These are phyloP conservation scores for Nemania diffusa DNA, from an alignment of 2,329 filamentous ascomycete species.

Conservation along the genomic window DNA sequence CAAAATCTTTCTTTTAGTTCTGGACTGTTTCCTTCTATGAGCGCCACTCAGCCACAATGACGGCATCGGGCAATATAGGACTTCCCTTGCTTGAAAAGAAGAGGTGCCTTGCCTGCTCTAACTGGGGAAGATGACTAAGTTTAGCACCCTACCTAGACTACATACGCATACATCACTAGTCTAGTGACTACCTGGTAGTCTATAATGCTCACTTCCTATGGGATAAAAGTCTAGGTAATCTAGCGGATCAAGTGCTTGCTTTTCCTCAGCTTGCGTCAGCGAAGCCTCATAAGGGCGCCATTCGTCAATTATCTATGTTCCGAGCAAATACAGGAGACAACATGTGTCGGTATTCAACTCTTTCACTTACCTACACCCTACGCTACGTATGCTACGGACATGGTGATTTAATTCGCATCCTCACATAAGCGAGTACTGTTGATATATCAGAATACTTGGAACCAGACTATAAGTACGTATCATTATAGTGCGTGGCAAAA, in stretches of 20 bases:
- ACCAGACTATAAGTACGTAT: no score
- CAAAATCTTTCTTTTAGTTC: neutral
- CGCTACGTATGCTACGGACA: neutral
- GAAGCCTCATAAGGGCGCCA: neutral
- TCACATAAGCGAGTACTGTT: neutral
- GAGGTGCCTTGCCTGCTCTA: neutral
- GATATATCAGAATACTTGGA: neutral
- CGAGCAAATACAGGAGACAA: neutral
- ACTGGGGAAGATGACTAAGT: constrained; percentile 14
- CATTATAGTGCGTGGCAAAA: neutral
- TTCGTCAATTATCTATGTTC: neutral
- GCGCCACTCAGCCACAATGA: constrained; percentile 32
- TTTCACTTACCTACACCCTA: neutral
- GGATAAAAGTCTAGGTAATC: no score
- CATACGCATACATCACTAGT: neutral
- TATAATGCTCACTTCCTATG: no score
- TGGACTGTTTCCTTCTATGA: neutral
- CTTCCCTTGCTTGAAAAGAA: neutral
- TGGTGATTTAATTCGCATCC: neutral
- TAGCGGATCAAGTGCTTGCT: neutral
- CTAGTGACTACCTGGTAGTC: no score
- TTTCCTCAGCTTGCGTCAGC: neutral
- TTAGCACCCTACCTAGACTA: neutral
- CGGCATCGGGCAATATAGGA: constrained; percentile 26
- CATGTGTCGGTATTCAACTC: neutral